A percentile compares a stretch with the other conserved stretches of the same genome.
Conservation (phyloP, 768 basidiomycete species). For the Termitomyces sp. region DNA sequence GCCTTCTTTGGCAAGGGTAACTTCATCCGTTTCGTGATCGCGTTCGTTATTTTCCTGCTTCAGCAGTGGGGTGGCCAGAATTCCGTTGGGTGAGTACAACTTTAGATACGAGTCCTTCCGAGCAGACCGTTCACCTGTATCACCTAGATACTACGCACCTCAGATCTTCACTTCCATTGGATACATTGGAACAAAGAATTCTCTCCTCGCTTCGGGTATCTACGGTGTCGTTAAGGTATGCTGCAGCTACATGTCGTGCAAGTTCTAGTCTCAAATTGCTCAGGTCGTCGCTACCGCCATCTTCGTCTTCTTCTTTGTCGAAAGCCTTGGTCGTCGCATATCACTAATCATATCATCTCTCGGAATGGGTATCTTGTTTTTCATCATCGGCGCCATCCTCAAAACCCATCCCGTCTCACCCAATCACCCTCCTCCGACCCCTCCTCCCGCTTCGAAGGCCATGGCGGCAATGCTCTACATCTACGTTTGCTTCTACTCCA, state of each 20-base stretch:
- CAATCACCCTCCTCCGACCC: constrained; percentile 24
- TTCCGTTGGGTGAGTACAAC: constrained; percentile 51
- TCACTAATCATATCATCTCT: constrained; percentile 72
- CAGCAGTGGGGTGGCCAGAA: constrained; percentile 89
- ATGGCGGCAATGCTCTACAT: constrained; percentile 89
- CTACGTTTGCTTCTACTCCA: constrained; percentile 85
- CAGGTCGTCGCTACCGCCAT: constrained; percentile 56
- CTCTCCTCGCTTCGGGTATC: constrained; percentile 71
- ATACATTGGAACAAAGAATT: constrained; percentile 54
- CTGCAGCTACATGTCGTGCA: too few relatives aligned
- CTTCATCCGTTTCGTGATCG: constrained; percentile 80
- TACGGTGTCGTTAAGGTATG: constrained; percentile 39
- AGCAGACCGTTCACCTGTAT: not conserved
- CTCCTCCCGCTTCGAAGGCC: constrained; percentile 61
- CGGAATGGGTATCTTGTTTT: constrained; percentile 80
- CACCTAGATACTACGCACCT: constrained; percentile 64
- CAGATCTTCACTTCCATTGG: constrained; percentile 76
- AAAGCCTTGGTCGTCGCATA: constrained; percentile 65
- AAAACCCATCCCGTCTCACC: constrained; percentile 61
- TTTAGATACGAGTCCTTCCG: not conserved
- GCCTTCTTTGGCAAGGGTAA: constrained; percentile 84
- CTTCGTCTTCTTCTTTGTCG: constrained; percentile 68
- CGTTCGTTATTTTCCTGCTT: constrained; percentile 73
- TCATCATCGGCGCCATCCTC: constrained; percentile 81
- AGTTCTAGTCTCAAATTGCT: not conserved